Evolutionary conservation across 1,284 basidiomycete species (phyloP).

Genomic region (Cryptococcus wingfieldii): DNA sequence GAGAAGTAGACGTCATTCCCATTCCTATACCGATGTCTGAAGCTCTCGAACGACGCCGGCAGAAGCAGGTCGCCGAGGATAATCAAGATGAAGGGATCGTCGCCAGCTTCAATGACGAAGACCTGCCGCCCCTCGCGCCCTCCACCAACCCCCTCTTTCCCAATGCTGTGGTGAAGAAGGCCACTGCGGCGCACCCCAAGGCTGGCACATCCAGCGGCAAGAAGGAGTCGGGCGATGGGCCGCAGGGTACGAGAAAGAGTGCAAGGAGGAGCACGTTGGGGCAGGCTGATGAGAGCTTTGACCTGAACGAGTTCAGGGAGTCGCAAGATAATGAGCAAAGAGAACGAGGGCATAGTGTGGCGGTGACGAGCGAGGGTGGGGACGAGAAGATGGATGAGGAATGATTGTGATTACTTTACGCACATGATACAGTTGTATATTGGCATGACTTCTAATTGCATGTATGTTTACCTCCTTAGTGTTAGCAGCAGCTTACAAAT

Average conservation of each 20-base stretch:
- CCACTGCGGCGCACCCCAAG: conserved; percentile 39
- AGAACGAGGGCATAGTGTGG: not conserved
- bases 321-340: not conserved
- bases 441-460: no score
- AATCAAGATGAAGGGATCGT: not conserved
- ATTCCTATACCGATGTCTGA: conserved; percentile 40
- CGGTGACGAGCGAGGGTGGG: not conserved
- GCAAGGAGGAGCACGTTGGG: not conserved
- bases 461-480: not conserved
- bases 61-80: conserved; percentile 18
- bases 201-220: not conserved
- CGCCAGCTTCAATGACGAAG: conserved; percentile 18
- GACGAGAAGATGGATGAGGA: conserved; percentile 1
- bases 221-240: not conserved
- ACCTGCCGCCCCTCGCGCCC: conserved; percentile 34
- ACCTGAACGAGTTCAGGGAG: not conserved
- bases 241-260: not conserved
- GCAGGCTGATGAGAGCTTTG: not conserved
- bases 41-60: conserved; percentile 36
- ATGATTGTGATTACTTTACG: not conserved
- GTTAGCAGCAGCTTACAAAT: no score
- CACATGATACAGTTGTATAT: no score
- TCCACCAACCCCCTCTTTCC: conserved; percentile 44
- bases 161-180: conserved; percentile 40
- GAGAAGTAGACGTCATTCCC: conserved; percentile 37